A percentile compares a stretch with the other conserved stretches of the same genome.
phyloP scores from a whole-genome alignment of 768 basidiomycete species.

The Rhizopogon vesiculosus region DNA sequence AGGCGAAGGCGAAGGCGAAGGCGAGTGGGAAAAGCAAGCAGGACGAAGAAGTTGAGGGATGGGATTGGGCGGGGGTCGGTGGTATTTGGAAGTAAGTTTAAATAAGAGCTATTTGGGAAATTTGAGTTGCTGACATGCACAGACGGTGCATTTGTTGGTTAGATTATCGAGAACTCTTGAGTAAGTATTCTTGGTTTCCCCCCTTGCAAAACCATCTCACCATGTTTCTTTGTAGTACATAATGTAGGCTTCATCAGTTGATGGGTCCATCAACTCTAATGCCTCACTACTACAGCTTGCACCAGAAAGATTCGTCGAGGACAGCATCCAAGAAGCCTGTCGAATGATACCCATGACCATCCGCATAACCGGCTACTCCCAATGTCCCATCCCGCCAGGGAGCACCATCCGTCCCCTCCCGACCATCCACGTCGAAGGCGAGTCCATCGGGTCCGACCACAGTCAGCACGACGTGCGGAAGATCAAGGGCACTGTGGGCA shows the following conservation, averaged over 20 bases:
- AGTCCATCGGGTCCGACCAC: constrained; percentile 34
- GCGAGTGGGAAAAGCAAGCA: not conserved
- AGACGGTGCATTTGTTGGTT: constrained; percentile 58
- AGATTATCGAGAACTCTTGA: constrained; percentile 49
- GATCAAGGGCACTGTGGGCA: constrained; percentile 40
- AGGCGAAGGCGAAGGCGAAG: too few relatives aligned
- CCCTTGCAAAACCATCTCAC: not conserved
- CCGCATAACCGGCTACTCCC: constrained; percentile 34
- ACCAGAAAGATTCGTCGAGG: constrained; percentile 24
- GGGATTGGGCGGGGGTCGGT: constrained; percentile 57
- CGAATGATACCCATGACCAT: constrained; percentile 51
- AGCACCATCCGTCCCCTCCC: constrained; percentile 33
- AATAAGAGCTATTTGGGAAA: not conserved
- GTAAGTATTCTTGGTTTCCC: constrained; percentile 27
- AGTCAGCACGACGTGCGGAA: constrained; percentile 27
- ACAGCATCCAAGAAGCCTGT: constrained; percentile 37
- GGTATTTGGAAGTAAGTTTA: constrained; percentile 48
- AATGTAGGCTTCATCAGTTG: constrained; percentile 24
- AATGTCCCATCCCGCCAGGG: constrained; percentile 19
- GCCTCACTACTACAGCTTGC: constrained; percentile 14
- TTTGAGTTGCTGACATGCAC: not conserved
- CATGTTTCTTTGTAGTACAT: constrained; percentile 24
- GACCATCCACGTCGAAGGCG: constrained; percentile 46
- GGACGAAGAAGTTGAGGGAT: constrained; percentile 32
- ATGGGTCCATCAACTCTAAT: not conserved